Percentiles rank a stretch among this genome's conserved stretches.
phyloP scores from a whole-genome alignment of 345 rosid species.

The Cardiospermum halicacabum region DNA sequence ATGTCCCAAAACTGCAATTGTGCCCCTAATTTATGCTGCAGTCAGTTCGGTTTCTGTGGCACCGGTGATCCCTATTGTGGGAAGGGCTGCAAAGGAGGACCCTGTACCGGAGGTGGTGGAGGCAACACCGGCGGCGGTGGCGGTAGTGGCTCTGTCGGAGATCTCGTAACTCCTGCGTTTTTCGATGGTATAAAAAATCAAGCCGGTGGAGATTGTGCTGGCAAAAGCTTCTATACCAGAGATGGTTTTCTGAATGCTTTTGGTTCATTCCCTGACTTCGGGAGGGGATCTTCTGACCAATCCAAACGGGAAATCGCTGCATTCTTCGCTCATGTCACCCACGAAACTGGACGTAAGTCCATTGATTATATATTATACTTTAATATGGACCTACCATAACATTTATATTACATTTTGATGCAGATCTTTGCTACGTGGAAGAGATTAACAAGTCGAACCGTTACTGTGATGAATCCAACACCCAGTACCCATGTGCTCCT shows the following conservation, averaged over 20 bases:
- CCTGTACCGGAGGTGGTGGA: not conserved
- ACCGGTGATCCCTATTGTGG: not conserved
- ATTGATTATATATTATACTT: no score
- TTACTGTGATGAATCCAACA: no score
- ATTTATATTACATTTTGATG: conserved; percentile 1
- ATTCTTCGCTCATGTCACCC: not conserved
- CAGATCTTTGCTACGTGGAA: no score
- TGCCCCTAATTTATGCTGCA: not conserved
- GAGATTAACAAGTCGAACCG: no score
- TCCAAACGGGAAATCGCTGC: not conserved
- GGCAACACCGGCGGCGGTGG: not conserved
- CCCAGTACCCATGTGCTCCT: conserved; percentile 50
- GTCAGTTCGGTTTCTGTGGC: not conserved
- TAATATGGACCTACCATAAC: no score
- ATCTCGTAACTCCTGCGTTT: no score
- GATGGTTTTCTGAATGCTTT: not conserved
- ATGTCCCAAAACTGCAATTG: no score
- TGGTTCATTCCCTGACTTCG: not conserved
- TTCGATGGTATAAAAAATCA: no score
- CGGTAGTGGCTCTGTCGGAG: not conserved
- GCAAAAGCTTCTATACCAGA: not conserved
- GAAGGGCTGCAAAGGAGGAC: not conserved
- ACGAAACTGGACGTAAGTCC: not conserved
- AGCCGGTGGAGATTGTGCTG: no score
- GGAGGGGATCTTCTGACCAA: not conserved